A percentile compares a stretch with the other conserved stretches of the same genome.
phyloP scores from a whole-genome alignment of 352 stramenopile species.

The Pythium sukuiense region DNA sequence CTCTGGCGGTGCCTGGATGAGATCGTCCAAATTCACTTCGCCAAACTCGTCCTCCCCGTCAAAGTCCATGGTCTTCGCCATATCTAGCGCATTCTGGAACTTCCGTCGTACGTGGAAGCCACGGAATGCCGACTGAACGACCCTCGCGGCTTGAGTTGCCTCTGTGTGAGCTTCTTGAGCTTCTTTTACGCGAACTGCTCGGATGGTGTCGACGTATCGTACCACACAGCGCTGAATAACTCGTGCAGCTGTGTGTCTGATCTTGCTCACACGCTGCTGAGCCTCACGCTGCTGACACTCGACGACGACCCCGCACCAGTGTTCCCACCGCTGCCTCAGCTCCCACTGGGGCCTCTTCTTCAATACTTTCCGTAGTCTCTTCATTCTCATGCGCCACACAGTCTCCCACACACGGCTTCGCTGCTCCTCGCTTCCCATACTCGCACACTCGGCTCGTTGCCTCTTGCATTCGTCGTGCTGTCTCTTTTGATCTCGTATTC shows the following conservation, averaged over 20 bases:
- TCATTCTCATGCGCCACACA: constrained; percentile 18
- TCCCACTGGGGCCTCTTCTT: not conserved
- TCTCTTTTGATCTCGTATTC: constrained; percentile 9
- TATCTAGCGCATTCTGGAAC: constrained; percentile 56
- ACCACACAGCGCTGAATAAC: not conserved
- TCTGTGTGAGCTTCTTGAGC: constrained; percentile 14
- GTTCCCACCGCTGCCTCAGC: not conserved
- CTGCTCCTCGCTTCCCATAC: constrained; percentile 12
- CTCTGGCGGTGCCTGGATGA: constrained; percentile 56
- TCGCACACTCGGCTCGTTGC: not conserved
- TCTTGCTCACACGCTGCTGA: not conserved
- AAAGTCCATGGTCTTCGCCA: constrained; percentile 34
- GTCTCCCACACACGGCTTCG: constrained; percentile 19
- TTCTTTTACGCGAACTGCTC: not conserved
- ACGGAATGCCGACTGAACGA: constrained; percentile 70
- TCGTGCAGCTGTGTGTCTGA: not conserved
- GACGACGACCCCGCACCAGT: not conserved
- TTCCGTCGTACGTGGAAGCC: constrained; percentile 68
- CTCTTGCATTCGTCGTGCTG: not conserved
- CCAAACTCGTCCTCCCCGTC: constrained; percentile 37
- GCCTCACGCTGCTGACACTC: not conserved
- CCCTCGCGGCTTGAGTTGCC: constrained; percentile 35
- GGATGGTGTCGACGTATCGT: not conserved
- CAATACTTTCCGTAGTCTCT: constrained; percentile 5
- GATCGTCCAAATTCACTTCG: constrained; percentile 57